phyloP scores from a whole-genome alignment of 176 grass and related monocot species.

The Carex parvula region DNA sequence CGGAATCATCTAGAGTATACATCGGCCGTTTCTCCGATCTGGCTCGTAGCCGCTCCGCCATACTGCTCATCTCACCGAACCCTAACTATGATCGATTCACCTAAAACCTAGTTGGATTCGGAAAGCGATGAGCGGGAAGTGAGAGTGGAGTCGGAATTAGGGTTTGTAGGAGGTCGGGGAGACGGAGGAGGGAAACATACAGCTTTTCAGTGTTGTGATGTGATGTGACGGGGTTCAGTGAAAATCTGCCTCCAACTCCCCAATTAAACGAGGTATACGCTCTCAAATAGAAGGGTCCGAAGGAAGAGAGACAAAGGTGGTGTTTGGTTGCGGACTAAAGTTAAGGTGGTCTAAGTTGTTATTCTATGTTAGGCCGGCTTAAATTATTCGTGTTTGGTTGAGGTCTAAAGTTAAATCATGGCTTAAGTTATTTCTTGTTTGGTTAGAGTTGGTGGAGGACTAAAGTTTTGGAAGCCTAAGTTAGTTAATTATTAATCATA shows the following conservation, averaged over 20 bases:
- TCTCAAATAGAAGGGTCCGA: background rate
- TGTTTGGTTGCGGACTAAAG: too few relatives aligned
- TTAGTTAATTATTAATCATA: too few relatives aligned
- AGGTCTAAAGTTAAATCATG: too few relatives aligned
- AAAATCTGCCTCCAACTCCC: slow-evolving; percentile 2
- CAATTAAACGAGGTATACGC: slow-evolving; percentile 1
- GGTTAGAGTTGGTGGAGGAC: too few relatives aligned
- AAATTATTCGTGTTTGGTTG: too few relatives aligned
- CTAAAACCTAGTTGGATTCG: background rate
- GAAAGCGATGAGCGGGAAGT: background rate
- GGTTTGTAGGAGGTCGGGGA: background rate
- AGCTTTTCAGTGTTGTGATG: slow-evolving; percentile 15
- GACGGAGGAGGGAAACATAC: slow-evolving; percentile 11
- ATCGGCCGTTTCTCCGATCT: slow-evolving; percentile 89
- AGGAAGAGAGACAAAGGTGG: background rate
- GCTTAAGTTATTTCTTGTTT: too few relatives aligned
- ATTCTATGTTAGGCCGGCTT: too few relatives aligned
- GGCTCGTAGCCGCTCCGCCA: slow-evolving; percentile 90
- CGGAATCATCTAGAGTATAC: slow-evolving; percentile 78
- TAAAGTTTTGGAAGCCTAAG: too few relatives aligned
- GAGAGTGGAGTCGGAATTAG: slow-evolving; percentile 8
- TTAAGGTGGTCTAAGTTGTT: too few relatives aligned
- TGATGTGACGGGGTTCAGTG: slow-evolving; percentile 19
- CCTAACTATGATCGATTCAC: slow-evolving; percentile 5
- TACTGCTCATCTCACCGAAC: slow-evolving; percentile 63